Evolutionary conservation across 1,284 basidiomycete genomes (phyloP).

Genomic region (Athelia sp.): DNA sequence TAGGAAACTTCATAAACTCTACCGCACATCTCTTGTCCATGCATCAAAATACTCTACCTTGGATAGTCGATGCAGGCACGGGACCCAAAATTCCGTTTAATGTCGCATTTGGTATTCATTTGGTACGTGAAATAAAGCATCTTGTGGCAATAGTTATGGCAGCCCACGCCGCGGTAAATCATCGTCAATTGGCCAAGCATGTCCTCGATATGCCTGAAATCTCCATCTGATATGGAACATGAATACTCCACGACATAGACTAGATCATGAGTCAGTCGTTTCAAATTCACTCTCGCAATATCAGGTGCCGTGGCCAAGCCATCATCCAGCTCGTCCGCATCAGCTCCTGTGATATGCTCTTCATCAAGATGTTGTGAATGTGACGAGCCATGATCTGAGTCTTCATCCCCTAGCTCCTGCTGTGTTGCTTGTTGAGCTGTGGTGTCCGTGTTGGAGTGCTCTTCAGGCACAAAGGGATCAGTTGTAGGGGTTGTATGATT

Average conservation of each 20-base stretch:
- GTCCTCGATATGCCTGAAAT: conserved; percentile 15
- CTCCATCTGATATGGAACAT: conserved; percentile 16
- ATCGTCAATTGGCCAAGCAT: conserved; percentile 7
- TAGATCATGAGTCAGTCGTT: conserved; percentile 16
- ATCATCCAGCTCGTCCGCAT: neutral
- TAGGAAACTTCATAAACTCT: too few species aligned
- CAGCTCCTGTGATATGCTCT: neutral
- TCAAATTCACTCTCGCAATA: conserved; percentile 12
- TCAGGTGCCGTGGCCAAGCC: conserved; percentile 6
- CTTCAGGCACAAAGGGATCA: too few species aligned
- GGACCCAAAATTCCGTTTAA: too few species aligned
- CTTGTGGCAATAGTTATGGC: conserved; percentile 18
- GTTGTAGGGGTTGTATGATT: conserved; percentile 3
- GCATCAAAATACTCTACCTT: too few species aligned
- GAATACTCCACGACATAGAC: conserved; percentile 19
- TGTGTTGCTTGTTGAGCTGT: too few species aligned
- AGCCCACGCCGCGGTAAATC: conserved; percentile 14
- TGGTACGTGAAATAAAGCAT: conserved; percentile 16
- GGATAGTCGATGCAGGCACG: too few species aligned
- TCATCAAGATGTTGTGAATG: neutral
- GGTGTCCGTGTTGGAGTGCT: too few species aligned
- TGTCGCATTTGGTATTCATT: too few species aligned
- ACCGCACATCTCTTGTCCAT: too few species aligned
- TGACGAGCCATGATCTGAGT: too few species aligned
- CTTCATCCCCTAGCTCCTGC: too few species aligned